Evolutionary conservation across 192 early-diverging fungal genomes (phyloP).

Genomic region (Linnemannia schmuckeri): DNA sequence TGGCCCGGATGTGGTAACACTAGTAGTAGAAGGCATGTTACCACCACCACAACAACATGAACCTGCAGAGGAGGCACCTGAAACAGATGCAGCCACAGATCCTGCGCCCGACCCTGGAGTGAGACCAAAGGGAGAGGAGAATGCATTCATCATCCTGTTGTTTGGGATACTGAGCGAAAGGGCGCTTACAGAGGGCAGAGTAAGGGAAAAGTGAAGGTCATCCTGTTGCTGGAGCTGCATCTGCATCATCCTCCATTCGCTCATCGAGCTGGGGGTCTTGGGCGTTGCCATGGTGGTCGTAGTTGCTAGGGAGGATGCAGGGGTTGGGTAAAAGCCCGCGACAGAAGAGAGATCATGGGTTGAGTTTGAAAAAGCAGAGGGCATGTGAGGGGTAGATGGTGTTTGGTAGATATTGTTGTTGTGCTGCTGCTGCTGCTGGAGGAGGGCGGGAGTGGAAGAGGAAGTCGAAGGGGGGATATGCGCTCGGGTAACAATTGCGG

Average conservation of each 20-base stretch:
- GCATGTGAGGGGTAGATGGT: conserved; percentile 17
- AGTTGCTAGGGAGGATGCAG: not conserved
- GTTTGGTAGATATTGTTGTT: conserved; percentile 19
- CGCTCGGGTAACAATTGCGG: conserved; percentile 17
- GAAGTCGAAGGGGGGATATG: not conserved
- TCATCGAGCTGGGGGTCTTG: conserved; percentile 29
- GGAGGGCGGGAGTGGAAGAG: not conserved
- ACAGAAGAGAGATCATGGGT: not conserved
- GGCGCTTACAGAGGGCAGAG: conserved; percentile 18
- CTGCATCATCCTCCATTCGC: conserved; percentile 52
- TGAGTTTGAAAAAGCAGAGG: not conserved
- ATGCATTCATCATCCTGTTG: not conserved
- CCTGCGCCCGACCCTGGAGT: not conserved
- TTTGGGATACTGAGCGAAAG: conserved; percentile 4
- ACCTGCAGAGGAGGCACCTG: not conserved
- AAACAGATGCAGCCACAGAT: not conserved
- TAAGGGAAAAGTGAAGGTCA: conserved; percentile 26
- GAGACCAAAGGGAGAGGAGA: not conserved
- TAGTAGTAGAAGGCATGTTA: not conserved
- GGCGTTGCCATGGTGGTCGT: conserved; percentile 9
- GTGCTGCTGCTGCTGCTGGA: not conserved
- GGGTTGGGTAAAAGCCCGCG: conserved; percentile 7
- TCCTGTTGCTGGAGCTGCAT: conserved; percentile 52
- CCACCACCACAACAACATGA: conserved; percentile 8
- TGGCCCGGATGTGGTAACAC: not conserved